A percentile compares a stretch with the other conserved stretches of the same genome.
Conservation (phyloP, 2,329 filamentous ascomycete genomes). For the Fusarium udum region DNA sequence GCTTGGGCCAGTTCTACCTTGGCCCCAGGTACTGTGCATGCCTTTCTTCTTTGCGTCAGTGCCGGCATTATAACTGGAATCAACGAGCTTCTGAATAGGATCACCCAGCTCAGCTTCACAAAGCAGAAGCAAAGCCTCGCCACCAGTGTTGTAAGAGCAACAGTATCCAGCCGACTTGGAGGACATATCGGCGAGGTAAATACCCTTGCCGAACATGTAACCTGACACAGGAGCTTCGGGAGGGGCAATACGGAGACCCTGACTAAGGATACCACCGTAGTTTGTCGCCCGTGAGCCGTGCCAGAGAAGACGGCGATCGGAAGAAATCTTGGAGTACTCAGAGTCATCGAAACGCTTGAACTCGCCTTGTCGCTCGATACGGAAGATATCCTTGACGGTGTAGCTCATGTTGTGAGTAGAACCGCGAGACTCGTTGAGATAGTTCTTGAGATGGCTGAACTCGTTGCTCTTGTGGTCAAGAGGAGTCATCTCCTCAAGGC, state of each 20-base stretch:
- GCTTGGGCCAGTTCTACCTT: slow-evolving; percentile 70
- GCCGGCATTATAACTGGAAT: slow-evolving; percentile 70
- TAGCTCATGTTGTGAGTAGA: slow-evolving; percentile 71
- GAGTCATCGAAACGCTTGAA: slow-evolving; percentile 71
- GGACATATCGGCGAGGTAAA: slow-evolving; percentile 87
- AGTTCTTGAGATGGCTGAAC: slow-evolving; percentile 71
- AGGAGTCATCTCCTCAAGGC: slow-evolving; percentile 79
- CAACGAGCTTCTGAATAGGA: slow-evolving; percentile 72
- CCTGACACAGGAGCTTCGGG: slow-evolving; percentile 81
- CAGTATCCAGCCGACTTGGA: slow-evolving; percentile 87
- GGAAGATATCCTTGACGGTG: slow-evolving; percentile 79
- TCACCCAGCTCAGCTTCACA: slow-evolving; percentile 82
- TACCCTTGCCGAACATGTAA: slow-evolving; percentile 92
- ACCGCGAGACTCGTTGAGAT: slow-evolving; percentile 74
- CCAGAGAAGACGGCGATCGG: slow-evolving; percentile 82
- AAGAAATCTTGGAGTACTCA: slow-evolving; percentile 61
- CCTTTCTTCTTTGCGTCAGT: slow-evolving; percentile 68
- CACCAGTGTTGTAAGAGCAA: slow-evolving; percentile 66
- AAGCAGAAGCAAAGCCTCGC: slow-evolving; percentile 78
- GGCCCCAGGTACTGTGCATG: slow-evolving; percentile 74
- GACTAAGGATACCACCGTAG: slow-evolving; percentile 85
- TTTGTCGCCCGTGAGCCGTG: slow-evolving; percentile 87
- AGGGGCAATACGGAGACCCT: slow-evolving; percentile 90
- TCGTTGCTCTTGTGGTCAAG: slow-evolving; percentile 68
- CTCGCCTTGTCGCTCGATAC: slow-evolving; percentile 81